Base-by-base conservation (phyloP, 768 basidiomycete genomes). In the Termitomyces sp. region DNA sequence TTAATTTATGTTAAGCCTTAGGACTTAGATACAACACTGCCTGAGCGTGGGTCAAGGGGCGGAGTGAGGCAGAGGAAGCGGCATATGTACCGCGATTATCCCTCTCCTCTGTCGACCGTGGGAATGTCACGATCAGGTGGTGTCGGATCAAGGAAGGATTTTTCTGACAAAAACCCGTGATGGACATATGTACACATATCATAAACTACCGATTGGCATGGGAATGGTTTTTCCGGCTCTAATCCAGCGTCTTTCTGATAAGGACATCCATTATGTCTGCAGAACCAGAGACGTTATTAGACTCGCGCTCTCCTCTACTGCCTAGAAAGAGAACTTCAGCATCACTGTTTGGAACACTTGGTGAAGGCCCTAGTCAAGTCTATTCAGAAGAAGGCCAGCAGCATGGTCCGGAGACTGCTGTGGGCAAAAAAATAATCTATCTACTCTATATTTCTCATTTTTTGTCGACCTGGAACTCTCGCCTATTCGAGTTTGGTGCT, bases 401-500 rank as follows among this genome's bases (percentile, higher is more conserved):
- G 22, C 7, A 41, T 53, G 42, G 44, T 58, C 42, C 37, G 20
- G 30, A 42, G 12, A 27, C 53, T 41, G 11, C 30, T 2, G 16
- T 5, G 22, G 36, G 16, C 24, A 20, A 31, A n/a, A 52, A 53
- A 20, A 30, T 59, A 4, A 27, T 30, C 42, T 46, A 47, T 16
- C 30, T 59, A n/a, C 59, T 70, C 16, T 70, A 67, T 44, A 33
- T 66, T 36, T 71, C 69, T 7, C 69, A 71, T 54, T 67, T 69
- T 50, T 62, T 70, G 31, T 69, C 71, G 2, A 70, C 69, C 15
- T 72, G 70, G 70, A 72, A 71, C 49, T 63, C 69, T 27, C 64
- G 70, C 6, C 49, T 66, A 15, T 72, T 71, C 54, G 69, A 72
- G 58, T 72, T 71, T 47, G 70, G 66, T 16, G 65, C 70, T 3